Evolutionary conservation across 2,329 filamentous ascomycete species (phyloP).

Genomic region (Chrysoporthe cubensis): DNA sequence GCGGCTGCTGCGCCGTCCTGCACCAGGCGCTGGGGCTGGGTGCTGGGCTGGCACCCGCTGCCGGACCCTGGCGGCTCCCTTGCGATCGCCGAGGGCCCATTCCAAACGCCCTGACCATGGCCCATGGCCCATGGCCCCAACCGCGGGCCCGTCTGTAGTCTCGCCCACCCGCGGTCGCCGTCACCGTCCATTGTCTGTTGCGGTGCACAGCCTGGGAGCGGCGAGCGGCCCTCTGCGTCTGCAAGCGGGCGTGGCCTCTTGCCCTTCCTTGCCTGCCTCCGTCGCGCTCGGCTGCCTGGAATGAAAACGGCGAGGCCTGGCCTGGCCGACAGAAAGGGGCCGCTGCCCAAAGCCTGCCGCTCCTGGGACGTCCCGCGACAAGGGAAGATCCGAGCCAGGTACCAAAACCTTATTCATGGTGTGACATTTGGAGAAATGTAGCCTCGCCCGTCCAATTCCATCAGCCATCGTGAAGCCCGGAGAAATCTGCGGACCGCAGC

Average conservation of each 20-base stretch:
- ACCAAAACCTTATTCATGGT: conserved; percentile 18
- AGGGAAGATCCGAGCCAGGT: conserved; percentile 27
- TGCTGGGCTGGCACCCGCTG: conserved; percentile 18
- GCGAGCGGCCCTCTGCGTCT: not conserved
- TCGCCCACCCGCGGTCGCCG: not conserved
- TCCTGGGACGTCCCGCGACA: conserved; percentile 15
- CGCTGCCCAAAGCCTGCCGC: not conserved
- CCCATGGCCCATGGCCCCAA: too few species aligned
- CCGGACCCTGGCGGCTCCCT: conserved; percentile 17
- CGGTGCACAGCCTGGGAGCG: not conserved
- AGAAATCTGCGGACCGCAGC: too few species aligned
- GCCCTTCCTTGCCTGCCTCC: not conserved
- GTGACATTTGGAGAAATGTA: conserved; percentile 5
- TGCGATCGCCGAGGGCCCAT: not conserved
- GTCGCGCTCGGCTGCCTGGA: not conserved
- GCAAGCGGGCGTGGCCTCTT: not conserved
- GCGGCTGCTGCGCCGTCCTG: not conserved
- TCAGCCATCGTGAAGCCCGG: not conserved
- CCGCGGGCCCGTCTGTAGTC: not conserved
- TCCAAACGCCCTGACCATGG: not conserved
- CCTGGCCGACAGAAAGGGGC: not conserved
- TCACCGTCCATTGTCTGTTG: not conserved
- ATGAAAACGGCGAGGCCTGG: not conserved
- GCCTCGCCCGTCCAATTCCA: not conserved
- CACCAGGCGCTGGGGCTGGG: not conserved